phyloP scores from a whole-genome alignment of 2,329 filamentous ascomycete species.

The Nigrospora osmanthi region DNA sequence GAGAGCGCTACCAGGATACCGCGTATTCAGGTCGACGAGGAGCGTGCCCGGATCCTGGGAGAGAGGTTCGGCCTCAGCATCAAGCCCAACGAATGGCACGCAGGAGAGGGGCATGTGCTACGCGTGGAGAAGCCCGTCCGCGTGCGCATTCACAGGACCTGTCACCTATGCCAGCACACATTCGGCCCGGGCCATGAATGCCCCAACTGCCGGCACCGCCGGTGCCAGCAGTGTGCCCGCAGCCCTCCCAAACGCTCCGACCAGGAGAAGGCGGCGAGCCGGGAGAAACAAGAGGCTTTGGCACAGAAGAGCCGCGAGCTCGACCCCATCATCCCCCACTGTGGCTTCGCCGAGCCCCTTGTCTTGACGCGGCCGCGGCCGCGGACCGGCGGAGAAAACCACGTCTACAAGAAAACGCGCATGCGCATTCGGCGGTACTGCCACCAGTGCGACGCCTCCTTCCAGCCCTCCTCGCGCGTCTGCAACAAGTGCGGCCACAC shows the following conservation, averaged over 20 bases:
- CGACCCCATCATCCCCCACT: slow-evolving; percentile 43
- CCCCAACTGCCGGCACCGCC: slow-evolving; percentile 65
- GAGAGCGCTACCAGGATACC: slow-evolving; percentile 15
- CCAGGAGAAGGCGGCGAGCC: slow-evolving; percentile 43
- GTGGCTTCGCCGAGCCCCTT: slow-evolving; percentile 39
- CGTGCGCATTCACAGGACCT: slow-evolving; percentile 70
- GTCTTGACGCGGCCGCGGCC: slow-evolving; percentile 52
- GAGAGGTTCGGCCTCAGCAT: slow-evolving; percentile 49
- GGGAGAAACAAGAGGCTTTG: slow-evolving; percentile 37
- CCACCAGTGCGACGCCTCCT: slow-evolving; percentile 63
- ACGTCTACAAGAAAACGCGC: slow-evolving; percentile 62
- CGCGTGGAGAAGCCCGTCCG: slow-evolving; percentile 70
- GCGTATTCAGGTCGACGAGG: slow-evolving; percentile 43
- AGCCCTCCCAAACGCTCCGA: slow-evolving; percentile 61
- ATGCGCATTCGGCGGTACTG: slow-evolving; percentile 71
- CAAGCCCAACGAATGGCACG: slow-evolving; percentile 44
- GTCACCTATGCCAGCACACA: slow-evolving; percentile 70
- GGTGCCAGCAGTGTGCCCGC: slow-evolving; percentile 74
- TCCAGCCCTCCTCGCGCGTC: slow-evolving; percentile 45
- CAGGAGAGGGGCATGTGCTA: slow-evolving; percentile 44
- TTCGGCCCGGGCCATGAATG: slow-evolving; percentile 72
- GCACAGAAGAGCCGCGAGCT: slow-evolving; percentile 47
- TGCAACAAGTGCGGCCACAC: slow-evolving; percentile 65
- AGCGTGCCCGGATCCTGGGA: slow-evolving; percentile 47
- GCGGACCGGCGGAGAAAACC: slow-evolving; percentile 59